Evolutionary conservation across 1,139 yeast genomes (phyloP).

Genomic region (Kurtzmaniella quercitrusa): DNA sequence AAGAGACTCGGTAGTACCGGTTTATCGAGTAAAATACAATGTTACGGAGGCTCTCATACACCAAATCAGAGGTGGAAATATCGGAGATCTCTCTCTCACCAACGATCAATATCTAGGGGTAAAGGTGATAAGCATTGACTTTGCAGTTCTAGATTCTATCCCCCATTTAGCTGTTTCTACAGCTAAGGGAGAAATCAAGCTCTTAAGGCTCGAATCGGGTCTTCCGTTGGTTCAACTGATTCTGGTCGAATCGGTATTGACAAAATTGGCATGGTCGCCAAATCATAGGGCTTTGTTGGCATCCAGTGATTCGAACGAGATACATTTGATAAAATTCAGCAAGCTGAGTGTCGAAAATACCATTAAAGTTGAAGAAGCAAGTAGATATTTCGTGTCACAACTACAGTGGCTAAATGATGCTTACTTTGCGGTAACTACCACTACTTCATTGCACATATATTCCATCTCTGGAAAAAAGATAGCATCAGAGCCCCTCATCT

Average conservation of each 20-base stretch:
- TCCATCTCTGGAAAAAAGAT: neutral
- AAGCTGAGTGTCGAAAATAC: neutral
- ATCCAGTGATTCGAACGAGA: neutral
- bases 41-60: slow-evolving; percentile 24
- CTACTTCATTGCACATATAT: slow-evolving; percentile 8
- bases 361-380: neutral
- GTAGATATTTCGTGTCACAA: slow-evolving; percentile 4
- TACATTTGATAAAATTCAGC: neutral
- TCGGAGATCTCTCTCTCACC: slow-evolving; percentile 5
- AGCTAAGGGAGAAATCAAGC: neutral
- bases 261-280: neutral
- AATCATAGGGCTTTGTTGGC: neutral
- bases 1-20: slow-evolving; percentile 19
- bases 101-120: slow-evolving; percentile 19
- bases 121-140: slow-evolving; percentile 26
- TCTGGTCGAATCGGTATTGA: neutral
- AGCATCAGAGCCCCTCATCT: neutral
- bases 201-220: neutral
- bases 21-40: slow-evolving; percentile 22
- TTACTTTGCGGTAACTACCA: slow-evolving; percentile 9
- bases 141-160: slow-evolving; percentile 8
- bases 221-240: neutral
- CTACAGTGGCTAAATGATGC: slow-evolving; percentile 2
- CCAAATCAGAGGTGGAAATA: slow-evolving; percentile 12
- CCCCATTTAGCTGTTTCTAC: neutral